Base-by-base conservation (phyloP, 2,329 filamentous ascomycete species). In the Aspergillus texensis region DNA sequence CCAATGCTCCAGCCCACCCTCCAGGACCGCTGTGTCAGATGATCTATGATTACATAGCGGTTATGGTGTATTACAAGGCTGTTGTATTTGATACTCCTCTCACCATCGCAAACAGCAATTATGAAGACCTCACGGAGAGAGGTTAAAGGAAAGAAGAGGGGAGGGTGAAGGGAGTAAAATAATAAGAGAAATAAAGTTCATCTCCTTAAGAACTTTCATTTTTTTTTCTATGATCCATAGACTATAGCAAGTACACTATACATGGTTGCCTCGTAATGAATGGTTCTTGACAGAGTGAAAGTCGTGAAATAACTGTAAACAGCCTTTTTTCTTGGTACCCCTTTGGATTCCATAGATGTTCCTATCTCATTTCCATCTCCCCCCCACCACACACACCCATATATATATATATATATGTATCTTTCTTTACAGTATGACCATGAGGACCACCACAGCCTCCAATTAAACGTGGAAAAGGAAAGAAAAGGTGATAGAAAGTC, bases 11-110 rank as follows among this genome's bases (percentile, higher is more conserved):
- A 28, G 26, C 26, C 26, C 26, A 60, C 63, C 57, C 52, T 55
- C 55, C 56, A 52, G 28, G 48, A 10, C 48, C 10, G 57, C 46
- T 52, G 48, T 62, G 65, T 66, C 65, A 66, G 62, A 65, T 65
- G 62, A 66, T 65, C 53, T 62, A 56, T 28, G 16, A 45, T 45
- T 45, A 45, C 41, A 10, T 26, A 46, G 45, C 21, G 21, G 45
- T 26, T 26, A 11, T 10, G 28, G 28, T 8, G 48, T 30, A 52
- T 32, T 52, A 52, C 48, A 11, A 30, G 48, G 28, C 26, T 32
- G 48, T 30, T 52, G 24, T 50, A 50, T 52, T 52, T 32, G 19
- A 11, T 19, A 50, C 26, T 26, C 21, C 6, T 19, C 24, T 50
- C 26, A 30, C 48, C 26, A 21, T n/a, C 48, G n/a, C 14, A 30